These are phyloP conservation scores for Calamus simplicifolius DNA, from an alignment of 176 grass and related monocot genomes.

Conservation along the genomic window DNA sequence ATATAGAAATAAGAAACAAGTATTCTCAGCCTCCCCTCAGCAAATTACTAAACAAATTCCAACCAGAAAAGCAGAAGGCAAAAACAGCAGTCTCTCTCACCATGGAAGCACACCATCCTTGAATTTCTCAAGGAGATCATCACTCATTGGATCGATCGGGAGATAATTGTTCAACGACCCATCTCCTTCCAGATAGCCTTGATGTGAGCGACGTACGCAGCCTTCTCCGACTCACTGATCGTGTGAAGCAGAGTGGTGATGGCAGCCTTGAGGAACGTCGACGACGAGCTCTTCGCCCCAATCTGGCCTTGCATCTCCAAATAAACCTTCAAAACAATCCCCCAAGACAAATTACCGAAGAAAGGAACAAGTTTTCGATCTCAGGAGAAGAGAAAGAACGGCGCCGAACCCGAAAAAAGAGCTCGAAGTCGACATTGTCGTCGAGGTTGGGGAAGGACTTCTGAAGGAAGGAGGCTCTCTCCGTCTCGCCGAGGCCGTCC, in stretches of 20 bases:
- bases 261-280: conserved; percentile 53
- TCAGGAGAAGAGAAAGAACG: background rate
- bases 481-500: conserved; percentile 35
- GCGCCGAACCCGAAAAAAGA: conserved; percentile 45
- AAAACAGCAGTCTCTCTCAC: conserved; percentile 14
- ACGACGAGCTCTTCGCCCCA: conserved; percentile 21
- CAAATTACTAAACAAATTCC: conserved; percentile 44
- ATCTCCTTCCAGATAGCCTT: conserved; percentile 78
- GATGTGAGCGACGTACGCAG: conserved; percentile 87
- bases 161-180: conserved; percentile 51
- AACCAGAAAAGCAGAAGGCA: too few relatives aligned
- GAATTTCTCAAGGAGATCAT: conserved; percentile 75
- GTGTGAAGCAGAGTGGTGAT: conserved; percentile 95
- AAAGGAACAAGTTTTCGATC: background rate
- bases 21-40: conserved; percentile 78
- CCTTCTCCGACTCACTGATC: conserved; percentile 93
- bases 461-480: conserved; percentile 45
- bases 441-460: conserved; percentile 32
- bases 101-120: conserved; percentile 92
- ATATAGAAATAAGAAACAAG: background rate
- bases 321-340: conserved; percentile 27
- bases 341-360: background rate
- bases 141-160: conserved; percentile 62
- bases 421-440: conserved; percentile 59
- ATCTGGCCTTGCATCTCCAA: conserved; percentile 64